Percentiles rank a stretch among this genome's conserved stretches.
Evolutionary conservation across 352 stramenopile species (phyloP).

Genomic region (Pythium dissimile): DNA sequence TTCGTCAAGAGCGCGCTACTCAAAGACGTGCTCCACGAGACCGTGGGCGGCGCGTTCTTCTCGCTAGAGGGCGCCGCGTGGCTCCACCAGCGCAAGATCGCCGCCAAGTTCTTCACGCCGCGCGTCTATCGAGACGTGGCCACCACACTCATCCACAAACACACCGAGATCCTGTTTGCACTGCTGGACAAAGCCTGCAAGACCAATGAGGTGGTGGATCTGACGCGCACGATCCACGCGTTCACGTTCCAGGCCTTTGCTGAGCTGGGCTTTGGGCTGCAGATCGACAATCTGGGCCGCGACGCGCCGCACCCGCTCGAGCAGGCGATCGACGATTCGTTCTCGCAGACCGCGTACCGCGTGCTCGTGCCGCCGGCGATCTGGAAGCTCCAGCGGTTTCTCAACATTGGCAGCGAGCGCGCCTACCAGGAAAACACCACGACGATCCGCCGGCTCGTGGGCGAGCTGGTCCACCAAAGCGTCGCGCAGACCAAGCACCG

Average conservation of each 20-base stretch:
- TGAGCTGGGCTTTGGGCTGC: constrained; percentile 21
- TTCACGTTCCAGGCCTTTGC: constrained; percentile 23
- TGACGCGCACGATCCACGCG: constrained; percentile 8
- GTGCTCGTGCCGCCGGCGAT: constrained; percentile 2
- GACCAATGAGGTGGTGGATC: neutral
- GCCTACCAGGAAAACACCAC: constrained; percentile 1
- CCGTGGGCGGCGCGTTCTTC: constrained; percentile 14
- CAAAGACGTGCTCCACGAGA: neutral
- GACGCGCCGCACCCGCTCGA: neutral
- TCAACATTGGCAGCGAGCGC: constrained; percentile 11
- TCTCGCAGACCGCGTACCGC: constrained; percentile 4
- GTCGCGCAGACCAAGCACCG: neutral
- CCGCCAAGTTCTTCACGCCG: neutral
- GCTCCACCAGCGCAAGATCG: constrained; percentile 20
- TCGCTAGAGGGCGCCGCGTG: constrained; percentile 3
- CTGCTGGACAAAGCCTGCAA: neutral
- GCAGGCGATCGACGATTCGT: neutral
- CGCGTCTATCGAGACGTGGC: constrained; percentile 1
- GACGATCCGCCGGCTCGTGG: constrained; percentile 1
- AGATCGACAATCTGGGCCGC: neutral
- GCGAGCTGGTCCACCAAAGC: constrained; percentile 3
- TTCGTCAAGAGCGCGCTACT: constrained; percentile 11
- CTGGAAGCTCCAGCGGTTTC: constrained; percentile 15
- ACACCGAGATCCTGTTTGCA: neutral
- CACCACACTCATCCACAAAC: constrained; percentile 5